Percentiles rank a stretch among this genome's conserved stretches.
These are phyloP conservation scores for Tolypocladium sp. DNA, from an alignment of 2,329 filamentous ascomycete genomes.

Conservation along the genomic window DNA sequence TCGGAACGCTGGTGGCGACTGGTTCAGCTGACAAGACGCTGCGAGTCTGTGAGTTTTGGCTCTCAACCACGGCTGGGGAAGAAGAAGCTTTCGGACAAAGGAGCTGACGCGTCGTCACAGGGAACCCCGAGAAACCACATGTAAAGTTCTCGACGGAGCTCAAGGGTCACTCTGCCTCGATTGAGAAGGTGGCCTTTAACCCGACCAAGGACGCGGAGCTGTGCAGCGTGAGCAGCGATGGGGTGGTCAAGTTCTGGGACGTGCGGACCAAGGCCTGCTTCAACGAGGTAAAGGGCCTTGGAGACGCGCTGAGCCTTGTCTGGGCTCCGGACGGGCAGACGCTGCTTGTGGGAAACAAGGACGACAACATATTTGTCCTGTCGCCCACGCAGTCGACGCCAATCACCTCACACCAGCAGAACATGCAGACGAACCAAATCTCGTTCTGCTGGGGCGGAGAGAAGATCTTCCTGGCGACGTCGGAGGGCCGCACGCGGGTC, in stretches of 20 bases:
- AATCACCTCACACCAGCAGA: slow-evolving; percentile 50
- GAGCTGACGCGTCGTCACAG: slow-evolving; percentile 19
- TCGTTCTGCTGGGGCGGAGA: slow-evolving; percentile 65
- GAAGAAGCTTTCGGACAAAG: not conserved
- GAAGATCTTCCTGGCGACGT: slow-evolving; percentile 62
- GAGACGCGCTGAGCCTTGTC: slow-evolving; percentile 59
- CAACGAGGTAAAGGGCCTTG: slow-evolving; percentile 58
- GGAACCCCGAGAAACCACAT: slow-evolving; percentile 69
- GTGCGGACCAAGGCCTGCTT: slow-evolving; percentile 62
- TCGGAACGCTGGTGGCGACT: slow-evolving; percentile 76
- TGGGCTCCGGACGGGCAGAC: slow-evolving; percentile 66
- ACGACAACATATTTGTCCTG: slow-evolving; percentile 53
- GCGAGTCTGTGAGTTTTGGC: slow-evolving; percentile 53
- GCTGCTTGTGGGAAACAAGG: slow-evolving; percentile 64
- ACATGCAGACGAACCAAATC: slow-evolving; percentile 61
- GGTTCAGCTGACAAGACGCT: slow-evolving; percentile 62
- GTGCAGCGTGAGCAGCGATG: slow-evolving; percentile 65
- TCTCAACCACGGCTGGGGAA: too few species aligned
- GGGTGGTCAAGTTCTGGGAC: slow-evolving; percentile 72
- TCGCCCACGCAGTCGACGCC: slow-evolving; percentile 49
- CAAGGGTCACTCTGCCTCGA: slow-evolving; percentile 53
- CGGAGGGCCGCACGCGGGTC: slow-evolving; percentile 62
- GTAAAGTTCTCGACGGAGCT: slow-evolving; percentile 69
- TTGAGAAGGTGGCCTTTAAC: slow-evolving; percentile 73
- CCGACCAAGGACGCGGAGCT: slow-evolving; percentile 69